Conservation (phyloP, 306 rosid species). For the Arachis hypogaea region DNA sequence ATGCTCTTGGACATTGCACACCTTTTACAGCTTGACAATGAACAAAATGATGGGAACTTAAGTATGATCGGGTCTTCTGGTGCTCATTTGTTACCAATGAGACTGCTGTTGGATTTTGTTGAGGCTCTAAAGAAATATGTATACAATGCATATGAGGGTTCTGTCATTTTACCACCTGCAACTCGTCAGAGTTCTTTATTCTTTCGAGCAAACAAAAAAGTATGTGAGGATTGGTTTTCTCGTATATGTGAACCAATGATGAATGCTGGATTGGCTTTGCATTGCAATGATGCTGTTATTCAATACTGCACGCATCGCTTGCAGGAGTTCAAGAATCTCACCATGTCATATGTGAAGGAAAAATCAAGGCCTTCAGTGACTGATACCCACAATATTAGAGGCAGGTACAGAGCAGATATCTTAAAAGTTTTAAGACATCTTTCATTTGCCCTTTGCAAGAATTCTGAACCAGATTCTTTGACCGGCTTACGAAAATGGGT, state of each 20-base stretch:
- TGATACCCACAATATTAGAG: conserved; percentile 62
- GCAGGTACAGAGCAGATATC: conserved; percentile 66
- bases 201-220: conserved; percentile 95
- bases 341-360: conserved; percentile 64
- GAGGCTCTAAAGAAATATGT: conserved; percentile 95
- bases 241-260: conserved; percentile 99
- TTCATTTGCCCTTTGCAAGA: conserved; percentile 82
- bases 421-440: conserved; percentile 73
- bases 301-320: conserved; percentile 83
- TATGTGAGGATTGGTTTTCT: conserved; percentile 99
- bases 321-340: conserved; percentile 80
- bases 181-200: conserved; percentile 84
- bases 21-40: conserved; percentile 82
- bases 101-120: conserved; percentile 81
- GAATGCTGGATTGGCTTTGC: conserved; percentile 95
- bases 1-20: conserved; percentile 94
- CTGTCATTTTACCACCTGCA: conserved; percentile 77
- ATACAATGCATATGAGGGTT: conserved; percentile 94
- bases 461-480: conserved; percentile 80
- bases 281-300: conserved; percentile 82
- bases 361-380: conserved; percentile 72
- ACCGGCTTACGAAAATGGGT: conserved; percentile 85
- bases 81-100: conserved; percentile 94
- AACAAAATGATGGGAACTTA: conserved; percentile 86
- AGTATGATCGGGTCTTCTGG: conserved; percentile 95